Percentiles rank a stretch among this genome's conserved stretches.
Evolutionary conservation across 2,329 filamentous ascomycete genomes (phyloP).

Genomic region (Teratosphaeria zuluensis): DNA sequence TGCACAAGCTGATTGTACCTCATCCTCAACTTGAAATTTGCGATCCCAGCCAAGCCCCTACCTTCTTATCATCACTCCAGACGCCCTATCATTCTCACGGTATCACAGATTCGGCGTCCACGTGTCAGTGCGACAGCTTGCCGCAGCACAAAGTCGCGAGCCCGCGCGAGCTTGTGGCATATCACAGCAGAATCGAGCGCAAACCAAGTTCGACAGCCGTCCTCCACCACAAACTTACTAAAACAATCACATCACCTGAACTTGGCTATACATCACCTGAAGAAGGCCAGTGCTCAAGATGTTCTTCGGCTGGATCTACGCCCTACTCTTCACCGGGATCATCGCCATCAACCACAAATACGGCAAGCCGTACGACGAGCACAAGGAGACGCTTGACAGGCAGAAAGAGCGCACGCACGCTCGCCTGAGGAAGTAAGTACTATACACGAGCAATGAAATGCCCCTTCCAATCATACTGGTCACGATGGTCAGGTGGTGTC

Average conservation of each 20-base stretch:
- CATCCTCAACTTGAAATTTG: neutral
- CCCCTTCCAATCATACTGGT: too few relatives aligned
- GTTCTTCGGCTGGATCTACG: conserved; percentile 6
- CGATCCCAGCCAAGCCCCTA: neutral
- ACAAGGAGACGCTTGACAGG: neutral
- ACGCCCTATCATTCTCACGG: neutral
- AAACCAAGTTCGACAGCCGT: neutral
- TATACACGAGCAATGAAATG: neutral
- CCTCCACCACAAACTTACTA: neutral
- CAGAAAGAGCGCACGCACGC: conserved; percentile 1
- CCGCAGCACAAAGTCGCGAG: neutral
- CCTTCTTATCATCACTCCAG: neutral
- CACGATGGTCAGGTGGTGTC: too few relatives aligned
- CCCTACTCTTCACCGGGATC: conserved; percentile 5
- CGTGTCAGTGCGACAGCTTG: neutral
- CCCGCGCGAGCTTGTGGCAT: neutral
- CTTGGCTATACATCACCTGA: neutral
- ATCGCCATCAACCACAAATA: conserved; percentile 8
- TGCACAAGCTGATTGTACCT: neutral
- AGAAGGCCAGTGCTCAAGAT: conserved; percentile 1
- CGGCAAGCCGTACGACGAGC: conserved; percentile 2
- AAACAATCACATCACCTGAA: neutral
- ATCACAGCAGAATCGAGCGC: neutral
- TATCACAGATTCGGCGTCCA: neutral
- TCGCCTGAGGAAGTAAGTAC: neutral